A percentile compares a stretch with the other conserved stretches of the same genome.
Conservation (phyloP, 2,329 filamentous ascomycete genomes). For the Sclerotiophoma versabilis region DNA sequence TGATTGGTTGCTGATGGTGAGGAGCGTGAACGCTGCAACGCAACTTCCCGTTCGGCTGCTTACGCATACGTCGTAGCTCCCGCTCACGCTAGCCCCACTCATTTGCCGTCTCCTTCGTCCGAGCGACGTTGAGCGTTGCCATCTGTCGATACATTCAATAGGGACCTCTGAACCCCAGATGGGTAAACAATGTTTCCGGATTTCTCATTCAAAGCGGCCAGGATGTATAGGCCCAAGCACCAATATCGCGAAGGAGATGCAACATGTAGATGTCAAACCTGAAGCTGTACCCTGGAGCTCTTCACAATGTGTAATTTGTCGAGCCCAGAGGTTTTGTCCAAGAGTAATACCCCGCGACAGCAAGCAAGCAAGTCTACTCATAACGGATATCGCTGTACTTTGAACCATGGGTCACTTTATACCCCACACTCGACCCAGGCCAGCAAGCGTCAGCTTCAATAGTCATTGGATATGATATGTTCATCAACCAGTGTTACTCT, state of each 20-base stretch:
- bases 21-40: constrained; percentile 31
- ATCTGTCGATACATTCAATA: no score
- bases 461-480: background rate
- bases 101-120: background rate
- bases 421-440: background rate
- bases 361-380: background rate
- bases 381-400: background rate
- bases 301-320: background rate
- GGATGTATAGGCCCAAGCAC: no score
- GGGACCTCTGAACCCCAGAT: no score
- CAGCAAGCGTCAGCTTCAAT: background rate
- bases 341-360: background rate
- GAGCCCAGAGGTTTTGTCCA: background rate
- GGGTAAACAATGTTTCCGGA: background rate
- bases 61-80: constrained; percentile 25
- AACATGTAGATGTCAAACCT: background rate
- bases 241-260: background rate
- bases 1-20: constrained; percentile 43
- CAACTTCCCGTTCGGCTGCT: constrained; percentile 22
- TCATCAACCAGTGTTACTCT: background rate
- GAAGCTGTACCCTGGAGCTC: background rate
- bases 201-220: no score
- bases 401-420: background rate
- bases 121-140: no score
- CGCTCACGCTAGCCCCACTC: constrained; percentile 11